Evolutionary conservation across 1,284 basidiomycete genomes (phyloP), one percentile per base, ranked within the genome.

Genomic region (Trametes hirsuta): DNA sequence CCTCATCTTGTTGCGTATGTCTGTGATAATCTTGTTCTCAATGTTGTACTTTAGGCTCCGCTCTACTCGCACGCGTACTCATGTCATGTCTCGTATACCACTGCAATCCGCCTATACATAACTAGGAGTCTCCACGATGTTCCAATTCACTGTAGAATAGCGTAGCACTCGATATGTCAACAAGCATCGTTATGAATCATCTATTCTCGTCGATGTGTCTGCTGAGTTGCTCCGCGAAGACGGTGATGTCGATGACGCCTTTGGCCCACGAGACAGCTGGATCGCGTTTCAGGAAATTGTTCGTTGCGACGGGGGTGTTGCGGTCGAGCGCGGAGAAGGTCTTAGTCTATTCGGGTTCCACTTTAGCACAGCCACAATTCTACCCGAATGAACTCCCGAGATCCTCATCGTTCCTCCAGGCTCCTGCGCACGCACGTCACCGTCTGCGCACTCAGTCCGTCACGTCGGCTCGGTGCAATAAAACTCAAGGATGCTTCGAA

Each of bases 271-370:
- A 52, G 41, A 5, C 36, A 35, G 6, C 21, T 4, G 10, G 22
- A 24, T 42, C 48, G 55, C 30, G 49, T 52, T 58, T 58, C 44
- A 52, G 21, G 44, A 30, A 30, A 47, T 52, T 40, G 56, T 47
- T 52, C 49, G 56, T 58, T 30, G 56, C 56, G 56, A 58, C 49
- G 56, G 49, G 45, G 56, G 24, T 47, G 24, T 56, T 24, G 39
- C 39, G 39, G 39, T 40, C 30, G 30, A 30, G 30, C 36, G 53
- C 47, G 41, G 35, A 45, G 21, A 18, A 36, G 47, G 56, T 58
- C 49, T 58, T 50, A 58, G 24, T 39, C 49, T n/a, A 24, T 40
- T 47, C 47, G 34, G 40, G 45, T 52, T 44, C 51, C 48, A 51
- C 21, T n/a, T 22, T 47, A 39, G 45, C 56, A 58, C 49, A 8